Evolutionary conservation across 345 rosid genomes (phyloP), one percentile per base, ranked within the genome.

Genomic region (Odontarrhena argentea): DNA sequence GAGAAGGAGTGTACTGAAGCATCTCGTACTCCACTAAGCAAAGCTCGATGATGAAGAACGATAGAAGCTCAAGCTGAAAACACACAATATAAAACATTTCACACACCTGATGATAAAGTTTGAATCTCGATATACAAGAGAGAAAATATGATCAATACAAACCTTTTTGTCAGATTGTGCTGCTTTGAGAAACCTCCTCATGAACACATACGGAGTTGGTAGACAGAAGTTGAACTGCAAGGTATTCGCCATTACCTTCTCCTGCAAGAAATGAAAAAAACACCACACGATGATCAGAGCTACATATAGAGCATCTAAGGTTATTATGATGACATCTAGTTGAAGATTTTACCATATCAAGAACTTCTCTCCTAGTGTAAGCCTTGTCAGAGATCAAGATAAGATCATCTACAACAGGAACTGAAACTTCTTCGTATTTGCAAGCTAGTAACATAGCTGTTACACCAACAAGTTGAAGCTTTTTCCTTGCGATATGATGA

Each of bases 371-470:
- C 54, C 96, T 83, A 63, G 73, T 80, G 77, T 94, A 91, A 25
- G 99, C 99, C 71, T 74, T 87, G 74, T 94, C 99, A 46, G 97
- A 87, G 66, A 94, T 94, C 49, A 91, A 55, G 68, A 91, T 87
- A 15, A 94, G 96, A 77, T 94, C 99, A 62, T 91, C 96, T 3
- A 94, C 93, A 37, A 94, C 96, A 0, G 99, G 99, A 66, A 94
- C 96, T 15, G 91, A 87, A 3, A 94, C 97, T 67, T 95, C 99
- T 75, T 95, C 99, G 38, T 91, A 95, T 63, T 95, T 95, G 86
- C 97, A 95, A 26, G 97, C 99, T 42, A 95, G 92, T 10, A 94
- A 87, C 96, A 95, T 79, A 69, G 97, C 94, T 36, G 97, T 89
- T 3, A 91, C 88, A 12, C 97, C 99, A 6, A 95, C 96, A 36